Evolutionary conservation across 108 stramenopile species (phyloP).

Genomic region (Fragilariopsis cylindrus): DNA sequence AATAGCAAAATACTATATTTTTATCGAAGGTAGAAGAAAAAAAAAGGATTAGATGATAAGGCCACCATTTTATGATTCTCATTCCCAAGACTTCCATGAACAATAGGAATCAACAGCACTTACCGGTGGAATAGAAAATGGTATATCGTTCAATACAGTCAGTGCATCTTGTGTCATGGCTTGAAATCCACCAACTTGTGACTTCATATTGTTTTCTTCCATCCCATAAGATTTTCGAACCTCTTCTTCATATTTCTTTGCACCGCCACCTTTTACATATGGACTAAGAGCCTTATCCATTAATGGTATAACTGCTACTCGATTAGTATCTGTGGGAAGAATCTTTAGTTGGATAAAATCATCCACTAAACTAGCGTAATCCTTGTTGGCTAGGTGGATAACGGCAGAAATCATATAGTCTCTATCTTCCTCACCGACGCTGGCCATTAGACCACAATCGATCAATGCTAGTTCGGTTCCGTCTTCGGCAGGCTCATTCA

Average conservation of each 20-base stretch:
- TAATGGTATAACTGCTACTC: conserved; percentile 78
- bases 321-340: conserved; percentile 75
- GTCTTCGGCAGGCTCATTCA: conserved; percentile 66
- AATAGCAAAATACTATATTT: conserved; percentile 63
- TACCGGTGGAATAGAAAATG: conserved; percentile 81
- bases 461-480: conserved; percentile 77
- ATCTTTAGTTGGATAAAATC: conserved; percentile 87
- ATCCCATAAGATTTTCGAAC: conserved; percentile 81
- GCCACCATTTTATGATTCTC: neutral
- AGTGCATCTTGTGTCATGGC: conserved; percentile 83
- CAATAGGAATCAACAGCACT: too few relatives aligned
- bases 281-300: conserved; percentile 93
- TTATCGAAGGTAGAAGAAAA: too few relatives aligned
- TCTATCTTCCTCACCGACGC: conserved; percentile 64
- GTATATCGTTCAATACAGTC: conserved; percentile 88
- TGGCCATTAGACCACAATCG: conserved; percentile 90
- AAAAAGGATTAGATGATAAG: neutral
- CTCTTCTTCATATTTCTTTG: conserved; percentile 87
- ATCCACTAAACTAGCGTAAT: conserved; percentile 84
- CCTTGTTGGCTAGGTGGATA: conserved; percentile 90
- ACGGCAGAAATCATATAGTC: conserved; percentile 86
- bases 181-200: conserved; percentile 84
- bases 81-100: neutral
- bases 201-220: conserved; percentile 65
- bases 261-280: conserved; percentile 90